These are phyloP conservation scores for Bipolaris cookei DNA, from an alignment of 2,329 filamentous ascomycete species.

Conservation along the genomic window DNA sequence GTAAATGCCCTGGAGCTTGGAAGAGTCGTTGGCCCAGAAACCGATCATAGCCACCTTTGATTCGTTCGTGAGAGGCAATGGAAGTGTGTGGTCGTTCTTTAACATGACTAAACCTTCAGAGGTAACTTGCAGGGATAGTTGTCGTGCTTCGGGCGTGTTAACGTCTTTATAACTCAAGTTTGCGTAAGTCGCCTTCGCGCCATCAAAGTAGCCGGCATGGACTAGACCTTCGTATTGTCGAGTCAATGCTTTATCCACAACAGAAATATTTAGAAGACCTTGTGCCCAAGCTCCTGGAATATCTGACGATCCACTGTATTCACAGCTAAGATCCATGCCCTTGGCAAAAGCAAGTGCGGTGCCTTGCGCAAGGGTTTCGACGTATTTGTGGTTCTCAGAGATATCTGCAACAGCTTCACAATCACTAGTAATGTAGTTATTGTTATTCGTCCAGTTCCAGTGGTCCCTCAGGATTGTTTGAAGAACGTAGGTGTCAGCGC, in stretches of 20 bases:
- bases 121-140: slow-evolving; percentile 62
- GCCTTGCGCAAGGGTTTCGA: slow-evolving; percentile 48
- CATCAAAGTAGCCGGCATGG: slow-evolving; percentile 65
- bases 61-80: slow-evolving; percentile 48
- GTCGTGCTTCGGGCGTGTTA: slow-evolving; percentile 59
- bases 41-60: slow-evolving; percentile 62
- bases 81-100: slow-evolving; percentile 59
- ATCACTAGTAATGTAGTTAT: slow-evolving; percentile 69
- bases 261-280: slow-evolving; percentile 50
- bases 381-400: slow-evolving; percentile 57
- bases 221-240: slow-evolving; percentile 63
- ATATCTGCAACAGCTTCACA: slow-evolving; percentile 69
- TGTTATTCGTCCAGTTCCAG: slow-evolving; percentile 67
- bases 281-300: slow-evolving; percentile 22
- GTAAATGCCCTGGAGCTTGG: slow-evolving; percentile 67
- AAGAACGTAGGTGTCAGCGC: slow-evolving; percentile 67
- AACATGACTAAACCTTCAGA: slow-evolving; percentile 57
- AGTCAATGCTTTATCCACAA: slow-evolving; percentile 58
- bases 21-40: slow-evolving; percentile 64
- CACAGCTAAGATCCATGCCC: slow-evolving; percentile 62
- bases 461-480: slow-evolving; percentile 68
- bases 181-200: slow-evolving; percentile 56
- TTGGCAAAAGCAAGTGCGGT: slow-evolving; percentile 58
- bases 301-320: slow-evolving; percentile 47
- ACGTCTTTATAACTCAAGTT: slow-evolving; percentile 63